Evolutionary conservation across 768 basidiomycete species (phyloP), one percentile per base, ranked within the genome.

Genomic region (Russula dissimulans): DNA sequence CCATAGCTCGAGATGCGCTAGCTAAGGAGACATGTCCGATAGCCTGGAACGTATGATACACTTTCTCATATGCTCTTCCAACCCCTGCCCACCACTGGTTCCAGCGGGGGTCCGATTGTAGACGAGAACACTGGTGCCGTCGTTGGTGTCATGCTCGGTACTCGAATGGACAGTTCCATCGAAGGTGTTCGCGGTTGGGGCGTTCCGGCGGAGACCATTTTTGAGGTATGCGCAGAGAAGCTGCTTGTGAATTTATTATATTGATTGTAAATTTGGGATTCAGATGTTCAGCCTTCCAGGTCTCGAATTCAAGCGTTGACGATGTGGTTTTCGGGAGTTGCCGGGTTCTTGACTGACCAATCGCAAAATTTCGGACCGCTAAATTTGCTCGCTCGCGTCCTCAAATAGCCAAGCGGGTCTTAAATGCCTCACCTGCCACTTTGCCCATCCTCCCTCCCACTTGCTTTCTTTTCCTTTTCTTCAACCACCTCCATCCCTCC

Each of bases 21-120:
- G 31, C 31, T 45, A 50, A 41, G 11, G 45, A 31, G 17, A 34
- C 48, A 3, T 50, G 31, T 61, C 17, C 32, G 38, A 29, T 65
- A 84, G 82, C 81, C 84, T 3, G 87, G 86, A 15, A 85, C 85
- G n/a, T 83, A 86, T 67, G 84, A 86, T 64, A 72, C 79, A 5
- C 76, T 88, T 10, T 77, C 79, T 1, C 79, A 83, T 64, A 68
- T 88, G 63, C 67, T 81, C 47, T 79, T 85, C 68, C 71, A 73
- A 39, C 78, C 79, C 3, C 67, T 79, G 8, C 86, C 86, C 12
- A 80, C 81, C 0, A 75, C 78, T 1, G 86, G 86, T 7, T 85
- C 85, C 18, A 86, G 85, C 57, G 86, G 87, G 4, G 86, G 85
- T 1, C 86, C 86, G 0, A 79, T 88, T 56, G 72, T 88, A 8